These are phyloP conservation scores for Bipolaris bicolor DNA, from an alignment of 2,329 filamentous ascomycete genomes.

Conservation along the genomic window DNA sequence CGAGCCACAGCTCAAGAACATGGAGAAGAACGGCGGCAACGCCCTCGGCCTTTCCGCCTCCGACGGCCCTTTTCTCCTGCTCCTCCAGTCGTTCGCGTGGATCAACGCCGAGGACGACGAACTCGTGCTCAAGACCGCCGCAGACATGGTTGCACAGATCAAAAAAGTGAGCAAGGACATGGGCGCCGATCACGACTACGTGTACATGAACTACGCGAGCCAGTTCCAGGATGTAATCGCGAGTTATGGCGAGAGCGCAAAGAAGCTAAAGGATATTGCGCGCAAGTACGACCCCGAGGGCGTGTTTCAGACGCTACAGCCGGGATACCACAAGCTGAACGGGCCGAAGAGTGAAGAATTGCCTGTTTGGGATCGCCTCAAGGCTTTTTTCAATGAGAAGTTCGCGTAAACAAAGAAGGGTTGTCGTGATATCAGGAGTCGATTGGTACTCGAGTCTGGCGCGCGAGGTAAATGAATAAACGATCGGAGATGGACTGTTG, in stretches of 20 bases:
- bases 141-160: slow-evolving; percentile 18
- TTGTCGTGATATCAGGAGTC: too few species aligned
- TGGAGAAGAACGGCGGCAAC: slow-evolving; percentile 32
- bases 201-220: slow-evolving; percentile 56
- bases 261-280: slow-evolving; percentile 15
- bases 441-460: too few species aligned
- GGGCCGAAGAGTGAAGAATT: not conserved
- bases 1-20: slow-evolving; percentile 17
- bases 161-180: slow-evolving; percentile 17
- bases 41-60: slow-evolving; percentile 23
- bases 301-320: slow-evolving; percentile 19
- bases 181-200: not conserved
- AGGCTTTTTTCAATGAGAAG: too few species aligned
- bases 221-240: slow-evolving; percentile 50
- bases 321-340: slow-evolving; percentile 14
- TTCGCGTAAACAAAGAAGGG: too few species aligned
- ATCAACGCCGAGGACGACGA: slow-evolving; percentile 22
- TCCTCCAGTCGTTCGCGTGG: slow-evolving; percentile 22
- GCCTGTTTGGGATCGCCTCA: not conserved
- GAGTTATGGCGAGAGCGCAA: slow-evolving; percentile 48
- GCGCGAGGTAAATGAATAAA: too few species aligned
- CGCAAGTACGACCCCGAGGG: slow-evolving; percentile 16
- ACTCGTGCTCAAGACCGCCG: slow-evolving; percentile 14
- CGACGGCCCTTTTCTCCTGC: slow-evolving; percentile 18
- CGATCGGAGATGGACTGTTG: too few species aligned